Evolutionary conservation across 768 basidiomycete genomes (phyloP), one percentile per base, ranked within the genome.

Genomic region (Russula sp.): DNA sequence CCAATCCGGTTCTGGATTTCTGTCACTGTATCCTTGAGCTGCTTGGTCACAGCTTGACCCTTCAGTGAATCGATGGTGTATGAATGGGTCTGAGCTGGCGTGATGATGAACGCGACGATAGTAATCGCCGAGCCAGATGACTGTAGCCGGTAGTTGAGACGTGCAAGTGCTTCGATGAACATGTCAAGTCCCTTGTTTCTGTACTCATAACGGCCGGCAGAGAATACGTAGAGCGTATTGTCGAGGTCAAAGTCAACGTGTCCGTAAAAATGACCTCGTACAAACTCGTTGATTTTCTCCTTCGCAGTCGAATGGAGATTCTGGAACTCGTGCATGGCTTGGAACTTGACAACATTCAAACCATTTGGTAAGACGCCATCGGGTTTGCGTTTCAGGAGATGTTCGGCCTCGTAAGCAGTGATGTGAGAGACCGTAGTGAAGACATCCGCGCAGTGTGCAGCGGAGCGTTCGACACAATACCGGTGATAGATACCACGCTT

Each of bases 161-260:
- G 91, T 34, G 96, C 97, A 59, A 99, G 84, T 18, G 88, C 82
- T 75, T 99, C 97, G 67, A 99, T 96, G 73, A 98, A 99, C 96
- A 99, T 97, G 72, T 99, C 97, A 35, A 98, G 94, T 59, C 97
- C 97, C 78, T 99, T 99, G 79, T 99, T 99, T 45, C 97, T 83
- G 74, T 97, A 99, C 74, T 99, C 97, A 74, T 99, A 99, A 47
- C 97, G 85, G 45, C 97, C 97, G n/a, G 97, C 97, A 16, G 93
- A 98, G 76, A 99, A 99, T 83, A 98, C 86, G 72, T 93, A 93
- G 55, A 93, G 77, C 7, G 91, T 93, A 67, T 93, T 90, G 20
- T 96, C 91, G 45, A 98, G 81, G 74, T 98, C 93, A 70, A 98
- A 98, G 72, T 98, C 90, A 74, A 92, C 93, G 70, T 96, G 88